Evolutionary conservation across 108 stramenopile genomes (phyloP).

Genomic region (Nitzschia sp.): DNA sequence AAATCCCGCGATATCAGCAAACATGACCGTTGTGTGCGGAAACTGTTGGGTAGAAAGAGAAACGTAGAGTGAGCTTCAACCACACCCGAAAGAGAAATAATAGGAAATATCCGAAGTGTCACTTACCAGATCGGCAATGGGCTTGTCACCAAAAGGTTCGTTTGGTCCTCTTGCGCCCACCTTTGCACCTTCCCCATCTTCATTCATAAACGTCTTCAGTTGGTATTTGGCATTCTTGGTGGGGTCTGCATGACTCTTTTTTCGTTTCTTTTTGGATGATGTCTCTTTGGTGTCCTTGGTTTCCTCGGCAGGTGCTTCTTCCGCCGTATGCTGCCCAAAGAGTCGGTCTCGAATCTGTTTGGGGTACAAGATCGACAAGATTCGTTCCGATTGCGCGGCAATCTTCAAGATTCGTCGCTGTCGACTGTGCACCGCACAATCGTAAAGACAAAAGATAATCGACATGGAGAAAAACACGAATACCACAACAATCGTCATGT

Average conservation of each 20-base stretch:
- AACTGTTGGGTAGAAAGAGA: not conserved
- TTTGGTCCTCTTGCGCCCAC: not conserved
- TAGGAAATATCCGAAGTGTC: not conserved
- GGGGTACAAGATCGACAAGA: conserved; percentile 11
- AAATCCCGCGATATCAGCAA: conserved; percentile 9
- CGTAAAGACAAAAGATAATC: conserved; percentile 14
- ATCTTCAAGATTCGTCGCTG: not conserved
- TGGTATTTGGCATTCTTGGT: conserved; percentile 9
- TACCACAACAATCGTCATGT: not conserved
- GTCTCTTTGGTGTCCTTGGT: not conserved
- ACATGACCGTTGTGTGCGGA: conserved; percentile 1
- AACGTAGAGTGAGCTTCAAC: too few species aligned
- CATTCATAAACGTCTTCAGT: conserved; percentile 7
- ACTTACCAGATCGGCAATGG: conserved; percentile 7
- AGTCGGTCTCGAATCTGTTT: conserved; percentile 15
- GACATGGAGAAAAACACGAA: conserved; percentile 13
- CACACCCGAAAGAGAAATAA: too few species aligned
- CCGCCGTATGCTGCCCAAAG: conserved; percentile 4
- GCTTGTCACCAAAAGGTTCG: conserved; percentile 5
- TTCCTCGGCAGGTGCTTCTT: not conserved
- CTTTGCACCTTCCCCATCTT: not conserved
- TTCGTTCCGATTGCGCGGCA: not conserved
- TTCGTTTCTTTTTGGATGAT: not conserved
- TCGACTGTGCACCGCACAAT: conserved; percentile 7
- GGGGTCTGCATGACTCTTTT: not conserved